Conservation (phyloP, 1,284 basidiomycete species). For the Ceratobasidium sp. region DNA sequence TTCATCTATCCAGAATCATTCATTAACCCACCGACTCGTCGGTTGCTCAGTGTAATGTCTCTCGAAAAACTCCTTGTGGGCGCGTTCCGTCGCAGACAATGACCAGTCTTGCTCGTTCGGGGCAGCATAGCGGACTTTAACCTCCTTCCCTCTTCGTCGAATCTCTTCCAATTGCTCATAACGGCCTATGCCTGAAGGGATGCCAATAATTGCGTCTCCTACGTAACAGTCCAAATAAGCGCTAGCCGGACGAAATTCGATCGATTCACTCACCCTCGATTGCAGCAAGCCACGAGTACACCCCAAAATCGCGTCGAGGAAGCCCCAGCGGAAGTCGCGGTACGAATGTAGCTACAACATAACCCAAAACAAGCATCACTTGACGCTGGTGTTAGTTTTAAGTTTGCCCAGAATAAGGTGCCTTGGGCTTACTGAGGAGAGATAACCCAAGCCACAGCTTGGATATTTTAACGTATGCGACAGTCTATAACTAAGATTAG, state of each 20-base stretch:
- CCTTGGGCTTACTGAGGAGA: conserved; percentile 1
- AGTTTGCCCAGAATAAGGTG: neutral
- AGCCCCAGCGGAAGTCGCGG: conserved; percentile 32
- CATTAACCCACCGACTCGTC: neutral
- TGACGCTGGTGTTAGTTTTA: neutral
- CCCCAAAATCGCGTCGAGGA: conserved; percentile 30
- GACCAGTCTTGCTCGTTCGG: conserved; percentile 24
- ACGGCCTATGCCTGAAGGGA: conserved; percentile 13
- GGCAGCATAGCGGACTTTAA: conserved; percentile 18
- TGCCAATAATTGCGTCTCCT: conserved; percentile 28
- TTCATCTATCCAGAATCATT: neutral
- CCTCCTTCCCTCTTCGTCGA: conserved; percentile 9
- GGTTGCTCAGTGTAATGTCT: conserved; percentile 8
- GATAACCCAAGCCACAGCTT: conserved; percentile 13
- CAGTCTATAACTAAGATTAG: conserved; percentile 3
- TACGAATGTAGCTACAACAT: conserved; percentile 22
- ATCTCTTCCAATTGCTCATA: conserved; percentile 32
- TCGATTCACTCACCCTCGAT: conserved; percentile 10
- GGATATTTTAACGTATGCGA: conserved; percentile 21
- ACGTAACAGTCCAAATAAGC: neutral
- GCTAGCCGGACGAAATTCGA: neutral
- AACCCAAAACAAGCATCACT: conserved; percentile 30
- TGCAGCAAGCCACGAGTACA: conserved; percentile 36
- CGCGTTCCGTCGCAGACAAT: conserved; percentile 13
- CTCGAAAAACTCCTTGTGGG: conserved; percentile 33